Percentiles rank a stretch among this genome's conserved stretches.
Conservation (phyloP, 139 green algal genomes). For the Astrephomene gubernaculifera region DNA sequence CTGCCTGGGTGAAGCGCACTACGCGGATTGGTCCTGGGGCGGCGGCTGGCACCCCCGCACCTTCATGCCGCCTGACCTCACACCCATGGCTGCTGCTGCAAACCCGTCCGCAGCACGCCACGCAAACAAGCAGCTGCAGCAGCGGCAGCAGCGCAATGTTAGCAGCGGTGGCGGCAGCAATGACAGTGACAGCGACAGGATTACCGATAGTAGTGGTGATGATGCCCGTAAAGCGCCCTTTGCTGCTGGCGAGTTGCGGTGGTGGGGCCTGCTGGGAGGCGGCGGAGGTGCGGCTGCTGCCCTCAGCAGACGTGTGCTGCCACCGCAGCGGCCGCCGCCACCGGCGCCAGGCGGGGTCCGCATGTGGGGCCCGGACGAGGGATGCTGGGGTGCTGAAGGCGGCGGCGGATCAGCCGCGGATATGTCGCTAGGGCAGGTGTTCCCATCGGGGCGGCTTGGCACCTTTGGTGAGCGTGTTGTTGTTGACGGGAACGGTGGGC, state of each 20-base stretch:
- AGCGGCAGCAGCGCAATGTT: no score
- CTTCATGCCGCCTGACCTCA: constrained; percentile 4
- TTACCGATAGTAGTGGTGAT: no score
- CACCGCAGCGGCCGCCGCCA: neutral
- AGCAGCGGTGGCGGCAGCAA: no score
- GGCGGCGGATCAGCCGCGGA: neutral
- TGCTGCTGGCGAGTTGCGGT: neutral
- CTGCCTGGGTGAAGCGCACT: constrained; percentile 35
- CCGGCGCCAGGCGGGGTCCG: neutral
- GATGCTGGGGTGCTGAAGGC: constrained; percentile 8
- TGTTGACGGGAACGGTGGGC: neutral
- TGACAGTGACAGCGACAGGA: no score
- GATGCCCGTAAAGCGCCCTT: no score
- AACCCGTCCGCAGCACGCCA: no score
- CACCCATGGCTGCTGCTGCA: neutral
- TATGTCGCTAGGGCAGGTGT: neutral
- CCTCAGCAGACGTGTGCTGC: neutral
- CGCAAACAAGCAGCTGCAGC: no score
- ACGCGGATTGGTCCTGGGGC: constrained; percentile 29
- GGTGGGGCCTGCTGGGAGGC: neutral
- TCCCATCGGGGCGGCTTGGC: neutral
- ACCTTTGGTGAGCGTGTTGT: neutral
- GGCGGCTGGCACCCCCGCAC: constrained; percentile 14
- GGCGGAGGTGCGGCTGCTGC: neutral
- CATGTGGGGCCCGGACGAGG: neutral